Evolutionary conservation across 2,329 filamentous ascomycete species (phyloP).

Genomic region (Sclerotinia subarctica): DNA sequence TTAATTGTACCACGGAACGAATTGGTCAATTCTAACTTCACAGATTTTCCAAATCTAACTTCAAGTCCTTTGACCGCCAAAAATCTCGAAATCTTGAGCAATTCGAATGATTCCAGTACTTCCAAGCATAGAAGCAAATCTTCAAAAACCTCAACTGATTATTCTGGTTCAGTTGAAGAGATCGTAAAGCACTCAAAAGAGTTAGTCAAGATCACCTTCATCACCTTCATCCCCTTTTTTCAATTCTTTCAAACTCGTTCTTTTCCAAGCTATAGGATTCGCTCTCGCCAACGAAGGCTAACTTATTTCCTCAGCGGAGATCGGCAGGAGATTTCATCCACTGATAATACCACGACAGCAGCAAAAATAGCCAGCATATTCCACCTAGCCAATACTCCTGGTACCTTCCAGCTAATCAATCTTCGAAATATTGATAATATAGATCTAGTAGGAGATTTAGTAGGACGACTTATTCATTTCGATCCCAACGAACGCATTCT

Average conservation of each 20-base stretch:
- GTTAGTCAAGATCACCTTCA: slow-evolving; percentile 3
- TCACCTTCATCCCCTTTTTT: not conserved
- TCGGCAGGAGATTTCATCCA: not conserved
- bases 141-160: not conserved
- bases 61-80: not conserved
- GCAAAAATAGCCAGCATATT: slow-evolving; percentile 1
- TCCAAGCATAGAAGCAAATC: not conserved
- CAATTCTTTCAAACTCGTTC: not conserved
- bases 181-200: slow-evolving; percentile 2
- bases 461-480: slow-evolving; percentile 9
- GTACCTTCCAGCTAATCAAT: not conserved
- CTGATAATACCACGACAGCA: not conserved
- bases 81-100: not conserved
- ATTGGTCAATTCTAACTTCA: not conserved
- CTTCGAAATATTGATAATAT: not conserved
- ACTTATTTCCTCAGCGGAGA: not conserved
- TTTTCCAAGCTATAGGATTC: not conserved
- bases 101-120: not conserved
- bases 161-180: slow-evolving; percentile 2
- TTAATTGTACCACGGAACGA: not conserved
- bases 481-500: not conserved
- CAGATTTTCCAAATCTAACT: not conserved
- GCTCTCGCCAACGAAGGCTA: not conserved
- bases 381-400: not conserved
- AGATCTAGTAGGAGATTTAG: not conserved